Percentiles rank a stretch among this genome's conserved stretches.
phyloP scores from a whole-genome alignment of 179 eudicot genomes.

The Silene coronaria region DNA sequence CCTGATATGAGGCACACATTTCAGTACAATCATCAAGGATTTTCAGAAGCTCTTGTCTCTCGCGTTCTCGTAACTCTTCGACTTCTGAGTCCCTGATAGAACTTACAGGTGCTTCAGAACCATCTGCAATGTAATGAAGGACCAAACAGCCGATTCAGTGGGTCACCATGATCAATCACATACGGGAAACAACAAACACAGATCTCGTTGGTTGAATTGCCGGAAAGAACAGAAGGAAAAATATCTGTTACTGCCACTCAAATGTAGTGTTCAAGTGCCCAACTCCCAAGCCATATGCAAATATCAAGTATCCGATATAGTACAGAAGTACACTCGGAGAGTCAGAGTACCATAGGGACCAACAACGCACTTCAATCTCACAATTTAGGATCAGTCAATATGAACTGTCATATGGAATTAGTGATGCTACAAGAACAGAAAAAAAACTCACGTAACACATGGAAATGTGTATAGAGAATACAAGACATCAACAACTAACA shows the following conservation, averaged over 20 bases:
- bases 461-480: background rate
- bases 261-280: no score
- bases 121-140: conserved; percentile 10
- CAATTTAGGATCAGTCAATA: background rate
- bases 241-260: no score
- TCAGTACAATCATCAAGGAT: conserved; percentile 34
- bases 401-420: background rate
- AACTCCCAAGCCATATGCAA: no score
- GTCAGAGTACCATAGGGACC: no score
- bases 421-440: background rate
- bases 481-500: conserved; percentile 21
- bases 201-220: background rate
- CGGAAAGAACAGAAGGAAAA: no score
- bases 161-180: background rate
- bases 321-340: no score
- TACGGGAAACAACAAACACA: background rate
- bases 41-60: conserved; percentile 40
- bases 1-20: conserved; percentile 46
- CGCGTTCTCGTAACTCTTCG: conserved; percentile 34
- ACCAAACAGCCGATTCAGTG: background rate
- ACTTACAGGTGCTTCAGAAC: conserved; percentile 3
- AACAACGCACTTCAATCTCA: no score
- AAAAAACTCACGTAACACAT: background rate
- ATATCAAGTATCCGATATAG: no score
- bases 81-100: conserved; percentile 30